Evolutionary conservation across 2,329 filamentous ascomycete genomes (phyloP), one percentile per base, ranked within the genome.

Genomic region (Thelonectria discophora): DNA sequence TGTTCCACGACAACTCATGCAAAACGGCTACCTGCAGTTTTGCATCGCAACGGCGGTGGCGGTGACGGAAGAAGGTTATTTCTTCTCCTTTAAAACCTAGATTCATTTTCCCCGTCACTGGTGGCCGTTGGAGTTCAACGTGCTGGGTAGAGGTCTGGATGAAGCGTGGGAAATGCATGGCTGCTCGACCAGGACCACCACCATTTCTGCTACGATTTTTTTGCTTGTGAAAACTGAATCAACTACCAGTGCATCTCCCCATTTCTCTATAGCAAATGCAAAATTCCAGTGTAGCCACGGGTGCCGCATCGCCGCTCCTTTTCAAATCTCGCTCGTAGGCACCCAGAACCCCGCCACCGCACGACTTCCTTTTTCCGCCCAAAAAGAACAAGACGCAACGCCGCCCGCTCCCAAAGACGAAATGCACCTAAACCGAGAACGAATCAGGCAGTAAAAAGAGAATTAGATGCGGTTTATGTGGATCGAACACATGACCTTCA

Each of bases 161-260:
- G 21, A 6, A 24, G 7, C 82, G 0, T 76, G 87, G 1, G 79
- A 80, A 0, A 73, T 87, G 12, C 87, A 90, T 90, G 87, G 77
- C 77, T 90, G 17, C 90, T 89, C 69, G 87, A 30, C 5, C 87
- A 0, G 82, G 66, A 30, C 84, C 86, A 30, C 75, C 90, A 88
- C 79, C 84, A 88, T 65, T 82, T 85, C 61, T 82, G 82, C 4
- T 89, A 86, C 87, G 87, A 87, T 0, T 85, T 86, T 0, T 84
- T 86, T 27, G 87, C 85, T 8, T 7, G 27, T 8, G 4, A 8
- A 30, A 9, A 10, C 7, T 7, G 27, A 30, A 10, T 2, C 27
- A 30, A 6, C 27, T 10, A 5, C 27, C 27, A 30, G 5, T 30
- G 27, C 27, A 30, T 30, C 27, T 30, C 9, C 27, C 27, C 6